Evolutionary conservation across 1,284 basidiomycete genomes (phyloP).

Genomic region (Sanguinoderma infundibulare): DNA sequence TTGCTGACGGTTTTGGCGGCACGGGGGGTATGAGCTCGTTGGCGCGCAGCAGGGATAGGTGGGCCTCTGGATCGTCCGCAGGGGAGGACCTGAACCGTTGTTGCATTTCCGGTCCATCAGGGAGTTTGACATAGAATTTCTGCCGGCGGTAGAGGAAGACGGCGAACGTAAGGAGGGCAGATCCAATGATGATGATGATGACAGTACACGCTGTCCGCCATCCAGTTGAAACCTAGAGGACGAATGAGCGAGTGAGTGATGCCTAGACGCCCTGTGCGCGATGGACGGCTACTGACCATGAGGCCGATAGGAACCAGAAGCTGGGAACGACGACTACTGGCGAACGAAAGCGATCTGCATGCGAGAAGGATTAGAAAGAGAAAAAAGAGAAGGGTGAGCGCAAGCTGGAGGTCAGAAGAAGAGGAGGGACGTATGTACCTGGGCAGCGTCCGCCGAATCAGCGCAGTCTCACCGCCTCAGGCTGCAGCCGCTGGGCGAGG

Average conservation of each 20-base stretch:
- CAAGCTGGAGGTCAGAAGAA: not conserved
- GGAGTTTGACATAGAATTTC: conserved; percentile 4
- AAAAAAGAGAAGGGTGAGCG: not conserved
- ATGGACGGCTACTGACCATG: conserved; percentile 1
- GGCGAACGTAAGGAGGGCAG: conserved; percentile 20
- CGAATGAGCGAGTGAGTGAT: not conserved
- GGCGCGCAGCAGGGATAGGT: conserved; percentile 14
- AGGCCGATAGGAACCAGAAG: not conserved
- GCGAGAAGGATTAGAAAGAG: not conserved
- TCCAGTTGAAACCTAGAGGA: conserved; percentile 21
- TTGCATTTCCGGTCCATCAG: conserved; percentile 14
- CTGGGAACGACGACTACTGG: not conserved
- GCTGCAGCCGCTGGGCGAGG: too few relatives aligned
- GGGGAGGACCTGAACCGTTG: conserved; percentile 20
- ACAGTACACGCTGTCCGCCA: conserved; percentile 23
- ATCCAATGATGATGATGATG: conserved; percentile 22
- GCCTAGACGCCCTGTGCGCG: not conserved
- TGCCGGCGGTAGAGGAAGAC: conserved; percentile 18
- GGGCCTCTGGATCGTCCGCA: conserved; percentile 19
- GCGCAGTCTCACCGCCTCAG: too few relatives aligned
- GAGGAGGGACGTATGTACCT: not conserved
- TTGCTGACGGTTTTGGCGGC: conserved; percentile 15
- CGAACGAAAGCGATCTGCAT: not conserved
- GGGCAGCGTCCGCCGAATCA: too few relatives aligned
- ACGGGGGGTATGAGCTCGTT: conserved; percentile 7